Conservation (phyloP, 306 rosid species). For the Astragalus glycyphyllos region DNA sequence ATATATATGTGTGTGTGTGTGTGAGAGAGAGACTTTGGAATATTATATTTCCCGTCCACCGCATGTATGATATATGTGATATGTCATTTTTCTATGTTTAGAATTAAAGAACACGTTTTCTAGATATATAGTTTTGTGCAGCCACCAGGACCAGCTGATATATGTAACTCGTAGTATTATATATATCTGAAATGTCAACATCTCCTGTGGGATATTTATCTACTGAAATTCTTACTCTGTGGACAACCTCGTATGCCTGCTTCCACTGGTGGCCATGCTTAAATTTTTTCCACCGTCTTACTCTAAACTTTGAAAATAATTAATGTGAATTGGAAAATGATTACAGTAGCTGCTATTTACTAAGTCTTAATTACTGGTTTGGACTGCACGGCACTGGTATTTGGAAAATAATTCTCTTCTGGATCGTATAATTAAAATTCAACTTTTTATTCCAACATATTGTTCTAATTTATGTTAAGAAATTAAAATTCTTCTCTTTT, state of each 20-base stretch:
- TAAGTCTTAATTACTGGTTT: conserved; percentile 10
- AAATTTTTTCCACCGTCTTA: too few species aligned
- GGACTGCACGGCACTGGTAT: conserved; percentile 34
- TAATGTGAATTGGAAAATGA: too few species aligned
- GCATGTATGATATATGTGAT: too few species aligned
- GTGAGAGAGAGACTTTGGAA: conserved; percentile 35
- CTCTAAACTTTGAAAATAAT: too few species aligned
- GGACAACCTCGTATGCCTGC: neutral
- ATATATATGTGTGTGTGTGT: too few species aligned
- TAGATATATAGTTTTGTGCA: too few species aligned
- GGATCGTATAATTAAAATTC: conserved; percentile 26
- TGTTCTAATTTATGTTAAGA: too few species aligned
- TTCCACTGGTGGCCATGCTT: too few species aligned
- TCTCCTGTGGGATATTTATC: neutral
- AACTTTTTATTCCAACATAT: neutral
- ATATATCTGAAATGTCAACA: conserved; percentile 7
- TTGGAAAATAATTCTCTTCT: conserved; percentile 38
- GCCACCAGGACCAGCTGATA: too few species aligned
- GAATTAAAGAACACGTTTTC: neutral
- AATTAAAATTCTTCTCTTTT: too few species aligned
- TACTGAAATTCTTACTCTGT: conserved; percentile 9
- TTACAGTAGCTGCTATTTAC: too few species aligned
- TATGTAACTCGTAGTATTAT: too few species aligned
- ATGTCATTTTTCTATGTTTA: neutral
- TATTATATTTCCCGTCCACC: neutral